Evolutionary conservation across 2,329 filamentous ascomycete species (phyloP).

Genomic region (Epichloe elymi): DNA sequence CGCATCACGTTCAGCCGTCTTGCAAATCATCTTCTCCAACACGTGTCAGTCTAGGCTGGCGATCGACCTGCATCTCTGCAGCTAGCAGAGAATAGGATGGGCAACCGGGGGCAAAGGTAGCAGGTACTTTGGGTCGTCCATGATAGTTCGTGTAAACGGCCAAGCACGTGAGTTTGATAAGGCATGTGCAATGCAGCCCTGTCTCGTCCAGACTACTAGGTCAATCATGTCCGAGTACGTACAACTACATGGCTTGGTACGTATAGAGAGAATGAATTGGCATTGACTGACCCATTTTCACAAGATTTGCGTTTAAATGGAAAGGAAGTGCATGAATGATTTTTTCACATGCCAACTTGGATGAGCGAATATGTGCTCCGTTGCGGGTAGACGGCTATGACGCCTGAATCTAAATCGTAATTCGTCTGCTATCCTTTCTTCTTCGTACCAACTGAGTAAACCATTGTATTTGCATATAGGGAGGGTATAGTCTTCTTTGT

Average conservation of each 20-base stretch:
- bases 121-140: not conserved
- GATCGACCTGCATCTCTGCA: not conserved
- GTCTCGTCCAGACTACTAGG: too few relatives aligned
- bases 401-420: not conserved
- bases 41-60: not conserved
- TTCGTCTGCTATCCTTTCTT: not conserved
- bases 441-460: too few relatives aligned
- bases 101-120: not conserved
- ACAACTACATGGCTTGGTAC: too few relatives aligned
- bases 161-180: not conserved
- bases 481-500: too few relatives aligned
- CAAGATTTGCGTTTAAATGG: too few relatives aligned
- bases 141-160: not conserved
- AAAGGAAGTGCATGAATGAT: too few relatives aligned
- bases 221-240: too few relatives aligned
- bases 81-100: not conserved
- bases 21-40: not conserved
- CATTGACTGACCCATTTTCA: too few relatives aligned
- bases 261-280: too few relatives aligned
- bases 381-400: not conserved
- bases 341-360: not conserved
- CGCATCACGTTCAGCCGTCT: too few relatives aligned
- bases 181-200: not conserved
- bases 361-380: not conserved
- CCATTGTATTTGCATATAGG: too few relatives aligned